Evolutionary conservation across 2,329 filamentous ascomycete species (phyloP).

Genomic region (Colletotrichum zoysiae): DNA sequence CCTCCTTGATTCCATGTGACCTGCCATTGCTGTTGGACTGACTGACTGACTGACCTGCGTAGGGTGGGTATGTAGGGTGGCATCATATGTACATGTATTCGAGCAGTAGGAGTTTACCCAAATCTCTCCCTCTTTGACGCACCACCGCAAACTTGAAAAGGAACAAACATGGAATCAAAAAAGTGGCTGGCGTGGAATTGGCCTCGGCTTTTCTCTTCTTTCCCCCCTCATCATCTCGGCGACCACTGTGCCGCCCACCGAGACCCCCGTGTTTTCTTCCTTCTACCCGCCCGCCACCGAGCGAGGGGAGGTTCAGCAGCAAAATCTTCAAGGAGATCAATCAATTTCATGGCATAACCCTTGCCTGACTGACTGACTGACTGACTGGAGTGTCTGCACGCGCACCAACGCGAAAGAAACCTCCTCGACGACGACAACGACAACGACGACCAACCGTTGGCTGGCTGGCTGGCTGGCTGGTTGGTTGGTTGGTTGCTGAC

Average conservation of each 20-base stretch:
- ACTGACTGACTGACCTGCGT: neutral
- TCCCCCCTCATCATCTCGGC: conserved; percentile 2
- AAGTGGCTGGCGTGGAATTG: too few relatives aligned
- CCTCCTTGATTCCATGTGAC: conserved; percentile 17
- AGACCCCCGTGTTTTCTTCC: neutral
- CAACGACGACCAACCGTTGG: neutral
- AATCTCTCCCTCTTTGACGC: neutral
- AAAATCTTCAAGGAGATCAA: neutral
- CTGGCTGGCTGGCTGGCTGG: neutral
- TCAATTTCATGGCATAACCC: neutral
- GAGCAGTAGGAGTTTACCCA: too few relatives aligned
- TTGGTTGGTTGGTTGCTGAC: neutral
- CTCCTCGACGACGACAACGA: too few relatives aligned
- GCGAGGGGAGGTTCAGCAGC: neutral
- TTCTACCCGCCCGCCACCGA: too few relatives aligned
- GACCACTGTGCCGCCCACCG: conserved; percentile 9
- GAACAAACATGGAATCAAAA: too few relatives aligned
- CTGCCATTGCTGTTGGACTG: neutral
- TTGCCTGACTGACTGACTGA: neutral
- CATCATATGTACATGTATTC: neutral
- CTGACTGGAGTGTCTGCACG: neutral
- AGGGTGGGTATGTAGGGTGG: too few relatives aligned
- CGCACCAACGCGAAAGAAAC: neutral
- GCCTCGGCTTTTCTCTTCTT: too few relatives aligned
- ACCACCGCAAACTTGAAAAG: too few relatives aligned